Percentiles rank a stretch among this genome's conserved stretches.
phyloP scores from a whole-genome alignment of 371 early-diverging fungal genomes.

The Gilbertella persicaria region DNA sequence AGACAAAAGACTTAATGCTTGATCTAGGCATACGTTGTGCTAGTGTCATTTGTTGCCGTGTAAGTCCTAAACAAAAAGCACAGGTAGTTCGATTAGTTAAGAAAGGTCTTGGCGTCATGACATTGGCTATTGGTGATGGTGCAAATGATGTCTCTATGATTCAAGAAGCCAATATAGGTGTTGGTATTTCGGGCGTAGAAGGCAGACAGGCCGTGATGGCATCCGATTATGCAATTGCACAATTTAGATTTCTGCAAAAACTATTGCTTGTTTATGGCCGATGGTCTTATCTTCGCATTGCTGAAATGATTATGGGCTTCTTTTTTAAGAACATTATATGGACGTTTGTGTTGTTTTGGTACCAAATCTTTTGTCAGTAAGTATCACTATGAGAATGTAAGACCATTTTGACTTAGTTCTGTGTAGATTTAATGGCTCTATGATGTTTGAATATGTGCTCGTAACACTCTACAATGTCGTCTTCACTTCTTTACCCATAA shows the following conservation, averaged over 20 bases:
- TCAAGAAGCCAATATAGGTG: slow-evolving; percentile 87
- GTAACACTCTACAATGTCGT: slow-evolving; percentile 75
- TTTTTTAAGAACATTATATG: slow-evolving; percentile 85
- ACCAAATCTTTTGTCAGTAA: slow-evolving; percentile 77
- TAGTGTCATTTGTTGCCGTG: slow-evolving; percentile 86
- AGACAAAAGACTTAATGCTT: slow-evolving; percentile 58
- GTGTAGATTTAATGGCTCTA: slow-evolving; percentile 44
- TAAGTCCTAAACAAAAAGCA: slow-evolving; percentile 91
- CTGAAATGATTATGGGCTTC: slow-evolving; percentile 78
- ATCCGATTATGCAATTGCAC: slow-evolving; percentile 88
- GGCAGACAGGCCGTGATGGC: slow-evolving; percentile 93
- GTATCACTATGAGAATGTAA: too few species aligned
- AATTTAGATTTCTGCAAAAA: slow-evolving; percentile 78
- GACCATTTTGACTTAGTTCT: neutral
- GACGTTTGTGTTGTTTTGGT: slow-evolving; percentile 82
- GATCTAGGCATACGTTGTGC: slow-evolving; percentile 70
- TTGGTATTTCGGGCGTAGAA: slow-evolving; percentile 93
- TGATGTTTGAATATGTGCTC: slow-evolving; percentile 79
- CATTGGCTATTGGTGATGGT: slow-evolving; percentile 88
- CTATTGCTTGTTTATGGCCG: slow-evolving; percentile 82
- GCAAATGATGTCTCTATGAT: slow-evolving; percentile 97
- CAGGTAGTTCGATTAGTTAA: slow-evolving; percentile 67
- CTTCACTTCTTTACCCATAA: slow-evolving; percentile 74
- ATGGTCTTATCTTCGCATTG: slow-evolving; percentile 81
- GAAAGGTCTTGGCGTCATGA: slow-evolving; percentile 62